Base-by-base conservation (phyloP, 805 yeast genomes). In the Cyberlindnera meyerae region DNA sequence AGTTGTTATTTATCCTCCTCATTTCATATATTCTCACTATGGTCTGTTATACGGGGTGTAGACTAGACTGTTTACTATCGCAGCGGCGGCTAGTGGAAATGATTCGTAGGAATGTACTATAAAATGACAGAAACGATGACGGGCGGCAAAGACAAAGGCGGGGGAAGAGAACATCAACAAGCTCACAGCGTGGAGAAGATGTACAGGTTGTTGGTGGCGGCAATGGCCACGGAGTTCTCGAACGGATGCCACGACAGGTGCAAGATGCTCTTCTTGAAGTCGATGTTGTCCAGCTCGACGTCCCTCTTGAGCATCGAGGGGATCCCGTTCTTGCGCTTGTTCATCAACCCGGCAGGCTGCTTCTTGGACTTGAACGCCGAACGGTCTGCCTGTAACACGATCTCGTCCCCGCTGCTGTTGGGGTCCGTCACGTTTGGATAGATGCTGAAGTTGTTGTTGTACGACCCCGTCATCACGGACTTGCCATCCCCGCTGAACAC, bases 171-270 rank as follows among this genome's bases (percentile, higher is more conserved):
- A n/a, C n/a, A n/a, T n/a, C n/a, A n/a, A n/a, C n/a, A 20, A 7
- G 9, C 18, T 64, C 63, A 82, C 52, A 79, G 69, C 37, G 93
- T 82, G 39, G 90, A 81, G 60, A 84, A 84, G 43, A 84, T 82
- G 65, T 82, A 84, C 51, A 86, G 73, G 65, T 93, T 93, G 68
- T 93, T 94, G 16, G 99, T 93, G 14, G 98, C 97, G 33, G 97
- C 97, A 56, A 93, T 85, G 29, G 98, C 98, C 49, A 93, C 95
- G 35, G 93, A 80, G 65, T 93, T 87, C 65, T 94, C 98, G 50
- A 70, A 72, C 46, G 99, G 98, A 70, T 93, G 98, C 98, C 99
- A 93, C 60, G 97, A 87, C 62, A 88, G 71, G 65, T 93, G 97
- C 62, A 90, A 71, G 43, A 93, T 89, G 62, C 86, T 82, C 71